phyloP scores from a whole-genome alignment of 331 rosid genomes.

The Phaseolus coccineus region DNA sequence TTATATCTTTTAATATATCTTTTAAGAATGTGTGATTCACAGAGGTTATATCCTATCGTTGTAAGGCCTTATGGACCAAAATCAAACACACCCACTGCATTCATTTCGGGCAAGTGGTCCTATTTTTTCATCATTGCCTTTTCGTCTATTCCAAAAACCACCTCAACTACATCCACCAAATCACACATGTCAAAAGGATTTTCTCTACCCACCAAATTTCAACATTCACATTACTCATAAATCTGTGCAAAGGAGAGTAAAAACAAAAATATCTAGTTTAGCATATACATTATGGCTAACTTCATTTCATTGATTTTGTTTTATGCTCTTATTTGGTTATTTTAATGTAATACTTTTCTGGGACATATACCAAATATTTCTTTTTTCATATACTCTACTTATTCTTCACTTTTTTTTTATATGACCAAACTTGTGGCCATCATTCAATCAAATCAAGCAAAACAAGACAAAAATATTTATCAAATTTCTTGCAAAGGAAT shows the following conservation, averaged over 20 bases:
- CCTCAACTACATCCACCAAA: not conserved
- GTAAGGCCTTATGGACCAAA: not conserved
- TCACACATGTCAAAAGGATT: not conserved
- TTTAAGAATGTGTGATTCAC: not conserved
- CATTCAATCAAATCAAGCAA: too few relatives aligned
- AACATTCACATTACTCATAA: too few relatives aligned
- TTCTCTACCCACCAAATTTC: too few relatives aligned
- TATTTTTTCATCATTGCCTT: slow-evolving; percentile 4
- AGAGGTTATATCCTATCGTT: not conserved
- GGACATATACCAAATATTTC: not conserved
- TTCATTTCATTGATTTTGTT: slow-evolving; percentile 8
- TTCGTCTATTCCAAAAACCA: not conserved
- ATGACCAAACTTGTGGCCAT: too few relatives aligned
- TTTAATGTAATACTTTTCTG: not conserved
- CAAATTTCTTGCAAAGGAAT: not conserved
- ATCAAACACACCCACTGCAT: not conserved
- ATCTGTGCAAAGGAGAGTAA: too few relatives aligned
- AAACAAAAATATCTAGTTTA: too few relatives aligned
- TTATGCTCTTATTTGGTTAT: not conserved
- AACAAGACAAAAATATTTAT: too few relatives aligned
- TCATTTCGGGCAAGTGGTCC: slow-evolving; percentile 1
- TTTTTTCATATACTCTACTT: not conserved
- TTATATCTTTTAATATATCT: slow-evolving; percentile 2
- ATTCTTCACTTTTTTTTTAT: too few relatives aligned
- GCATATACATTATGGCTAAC: too few relatives aligned